These are phyloP conservation scores for Microbotryomycetes sp. DNA, from an alignment of 1,284 basidiomycete species.

Conservation along the genomic window DNA sequence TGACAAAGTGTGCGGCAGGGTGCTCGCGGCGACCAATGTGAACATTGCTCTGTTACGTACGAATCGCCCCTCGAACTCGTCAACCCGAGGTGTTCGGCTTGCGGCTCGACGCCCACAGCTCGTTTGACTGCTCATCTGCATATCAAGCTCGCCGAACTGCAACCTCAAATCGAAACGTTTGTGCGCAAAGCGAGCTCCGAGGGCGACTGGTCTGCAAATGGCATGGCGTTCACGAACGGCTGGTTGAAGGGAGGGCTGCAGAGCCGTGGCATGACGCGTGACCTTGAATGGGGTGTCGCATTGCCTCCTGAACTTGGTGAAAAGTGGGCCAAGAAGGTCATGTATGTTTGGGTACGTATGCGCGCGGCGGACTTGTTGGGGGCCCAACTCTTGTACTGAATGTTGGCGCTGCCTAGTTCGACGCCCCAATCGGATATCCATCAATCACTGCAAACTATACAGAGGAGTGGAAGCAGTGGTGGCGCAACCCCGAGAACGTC, in stretches of 20 bases:
- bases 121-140: conserved; percentile 84
- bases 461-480: conserved; percentile 92
- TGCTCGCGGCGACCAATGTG: conserved; percentile 97
- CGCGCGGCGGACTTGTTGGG: not conserved
- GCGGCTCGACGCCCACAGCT: conserved; percentile 59
- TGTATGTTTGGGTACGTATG: conserved; percentile 59
- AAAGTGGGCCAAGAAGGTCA: conserved; percentile 87
- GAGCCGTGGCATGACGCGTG: conserved; percentile 86
- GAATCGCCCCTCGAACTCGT: conserved; percentile 84
- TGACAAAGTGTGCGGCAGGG: conserved; percentile 51
- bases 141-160: conserved; percentile 74
- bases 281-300: conserved; percentile 93
- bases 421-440: conserved; percentile 94
- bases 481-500: conserved; percentile 89
- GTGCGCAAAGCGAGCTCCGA: conserved; percentile 68
- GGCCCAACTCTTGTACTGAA: not conserved
- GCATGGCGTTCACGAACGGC: conserved; percentile 83
- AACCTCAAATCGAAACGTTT: conserved; percentile 80
- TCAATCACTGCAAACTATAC: conserved; percentile 97
- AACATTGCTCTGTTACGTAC: conserved; percentile 83
- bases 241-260: conserved; percentile 78
- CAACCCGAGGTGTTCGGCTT: conserved; percentile 90
- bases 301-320: conserved; percentile 60
- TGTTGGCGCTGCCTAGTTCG: conserved; percentile 60
- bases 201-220: conserved; percentile 88